These are phyloP conservation scores for Amphicarpaea edgeworthii DNA, from an alignment of 306 rosid genomes.

Conservation along the genomic window DNA sequence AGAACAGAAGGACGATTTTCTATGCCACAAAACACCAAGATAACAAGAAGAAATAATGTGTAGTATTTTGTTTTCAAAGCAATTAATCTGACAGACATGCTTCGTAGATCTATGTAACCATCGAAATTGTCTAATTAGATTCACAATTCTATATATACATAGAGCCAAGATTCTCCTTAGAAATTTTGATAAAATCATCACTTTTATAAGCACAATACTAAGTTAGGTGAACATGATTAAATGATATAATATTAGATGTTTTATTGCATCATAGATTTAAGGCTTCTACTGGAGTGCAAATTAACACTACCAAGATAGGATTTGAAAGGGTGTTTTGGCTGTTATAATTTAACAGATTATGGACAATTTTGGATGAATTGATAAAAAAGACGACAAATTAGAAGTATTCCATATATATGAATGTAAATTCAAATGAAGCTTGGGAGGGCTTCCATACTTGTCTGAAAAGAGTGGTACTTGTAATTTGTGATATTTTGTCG, in stretches of 20 bases:
- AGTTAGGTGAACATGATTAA: conserved; percentile 36
- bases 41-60: conserved; percentile 32
- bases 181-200: neutral
- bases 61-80: conserved; percentile 46
- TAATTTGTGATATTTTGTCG: conserved; percentile 43
- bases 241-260: conserved; percentile 25
- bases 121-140: conserved; percentile 44
- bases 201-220: conserved; percentile 45
- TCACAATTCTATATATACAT: conserved; percentile 42
- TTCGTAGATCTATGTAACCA: conserved; percentile 53
- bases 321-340: conserved; percentile 1
- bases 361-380: conserved; percentile 30
- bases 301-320: conserved; percentile 25
- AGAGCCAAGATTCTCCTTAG: conserved; percentile 42
- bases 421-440: conserved; percentile 53
- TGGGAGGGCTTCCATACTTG: conserved; percentile 25
- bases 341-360: conserved; percentile 16
- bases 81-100: conserved; percentile 73
- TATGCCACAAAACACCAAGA: conserved; percentile 50
- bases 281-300: neutral
- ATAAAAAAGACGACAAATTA: conserved; percentile 55
- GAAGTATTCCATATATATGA: conserved; percentile 46
- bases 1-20: conserved; percentile 46
- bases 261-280: neutral
- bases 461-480: conserved; percentile 27